Evolutionary conservation across 148 eudicot genomes (phyloP).

Genomic region (Diospyros kaki): DNA sequence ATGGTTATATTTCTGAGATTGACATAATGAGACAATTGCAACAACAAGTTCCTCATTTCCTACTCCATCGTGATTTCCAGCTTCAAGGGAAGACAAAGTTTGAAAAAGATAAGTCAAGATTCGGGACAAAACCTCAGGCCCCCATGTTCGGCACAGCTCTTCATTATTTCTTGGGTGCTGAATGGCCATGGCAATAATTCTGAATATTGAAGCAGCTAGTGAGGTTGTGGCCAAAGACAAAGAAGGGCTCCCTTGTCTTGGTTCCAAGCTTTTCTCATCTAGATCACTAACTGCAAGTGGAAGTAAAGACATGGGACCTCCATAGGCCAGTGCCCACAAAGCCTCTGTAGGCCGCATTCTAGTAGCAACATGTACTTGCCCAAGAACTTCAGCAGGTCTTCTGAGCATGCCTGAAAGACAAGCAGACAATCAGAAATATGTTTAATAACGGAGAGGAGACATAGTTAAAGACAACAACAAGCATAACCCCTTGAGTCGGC

Average conservation of each 20-base stretch:
- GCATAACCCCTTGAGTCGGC: neutral
- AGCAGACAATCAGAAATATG: neutral
- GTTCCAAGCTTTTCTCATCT: constrained; percentile 69
- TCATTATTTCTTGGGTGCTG: constrained; percentile 89
- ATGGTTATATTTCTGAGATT: constrained; percentile 84
- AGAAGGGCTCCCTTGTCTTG: constrained; percentile 55
- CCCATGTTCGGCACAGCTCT: constrained; percentile 71
- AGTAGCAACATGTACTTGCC: constrained; percentile 95
- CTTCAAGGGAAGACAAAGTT: constrained; percentile 67
- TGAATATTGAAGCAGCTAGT: constrained; percentile 91
- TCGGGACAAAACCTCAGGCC: constrained; percentile 87
- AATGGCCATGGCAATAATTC: constrained; percentile 86
- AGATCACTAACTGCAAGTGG: constrained; percentile 76
- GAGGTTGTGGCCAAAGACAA: constrained; percentile 62
- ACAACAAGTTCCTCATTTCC: constrained; percentile 94
- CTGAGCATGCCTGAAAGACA: constrained; percentile 62
- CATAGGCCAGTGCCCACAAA: constrained; percentile 93
- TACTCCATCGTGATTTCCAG: constrained; percentile 61
- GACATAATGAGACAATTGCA: constrained; percentile 85
- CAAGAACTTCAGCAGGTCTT: constrained; percentile 97
- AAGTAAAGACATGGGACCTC: constrained; percentile 95
- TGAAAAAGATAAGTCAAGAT: constrained; percentile 76
- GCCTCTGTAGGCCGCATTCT: constrained; percentile 93
- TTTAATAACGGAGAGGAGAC: neutral
- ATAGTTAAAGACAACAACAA: neutral